phyloP scores from a whole-genome alignment of 345 rosid species.

The Combretum micranthum region DNA sequence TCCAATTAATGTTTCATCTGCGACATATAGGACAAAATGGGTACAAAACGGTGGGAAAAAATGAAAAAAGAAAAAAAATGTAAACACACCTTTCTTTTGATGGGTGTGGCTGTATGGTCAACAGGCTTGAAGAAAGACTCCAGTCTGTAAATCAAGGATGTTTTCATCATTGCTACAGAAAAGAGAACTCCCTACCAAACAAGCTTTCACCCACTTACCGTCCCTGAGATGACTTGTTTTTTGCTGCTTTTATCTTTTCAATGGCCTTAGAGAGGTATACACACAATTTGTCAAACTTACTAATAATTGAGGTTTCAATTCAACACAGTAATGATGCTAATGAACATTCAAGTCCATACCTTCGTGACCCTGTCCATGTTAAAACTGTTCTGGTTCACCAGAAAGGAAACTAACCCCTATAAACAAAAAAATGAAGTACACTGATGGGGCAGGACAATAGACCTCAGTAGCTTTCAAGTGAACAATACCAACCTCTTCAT shows the following conservation, averaged over 20 bases:
- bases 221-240: constrained; percentile 91
- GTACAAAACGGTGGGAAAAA: too few species aligned
- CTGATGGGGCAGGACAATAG: background rate
- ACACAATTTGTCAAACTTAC: background rate
- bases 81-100: constrained; percentile 57
- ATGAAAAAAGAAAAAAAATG: too few species aligned
- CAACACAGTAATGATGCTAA: too few species aligned
- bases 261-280: constrained; percentile 40
- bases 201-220: constrained; percentile 30
- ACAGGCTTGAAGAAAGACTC: constrained; percentile 81
- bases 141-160: constrained; percentile 28
- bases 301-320: background rate
- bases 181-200: too few species aligned
- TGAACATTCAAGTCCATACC: constrained; percentile 26
- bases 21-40: too few species aligned
- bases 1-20: too few species aligned
- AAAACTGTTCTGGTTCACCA: constrained; percentile 92
- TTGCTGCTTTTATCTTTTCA: constrained; percentile 86
- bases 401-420: constrained; percentile 28
- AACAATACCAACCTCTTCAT: constrained; percentile 63
- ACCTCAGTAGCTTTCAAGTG: background rate
- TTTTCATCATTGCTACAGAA: too few species aligned
- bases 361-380: constrained; percentile 72
- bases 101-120: constrained; percentile 38
- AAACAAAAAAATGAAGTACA: background rate